These are phyloP conservation scores for Pyrenophora teres DNA, from an alignment of 2,329 filamentous ascomycete genomes.

Conservation along the genomic window DNA sequence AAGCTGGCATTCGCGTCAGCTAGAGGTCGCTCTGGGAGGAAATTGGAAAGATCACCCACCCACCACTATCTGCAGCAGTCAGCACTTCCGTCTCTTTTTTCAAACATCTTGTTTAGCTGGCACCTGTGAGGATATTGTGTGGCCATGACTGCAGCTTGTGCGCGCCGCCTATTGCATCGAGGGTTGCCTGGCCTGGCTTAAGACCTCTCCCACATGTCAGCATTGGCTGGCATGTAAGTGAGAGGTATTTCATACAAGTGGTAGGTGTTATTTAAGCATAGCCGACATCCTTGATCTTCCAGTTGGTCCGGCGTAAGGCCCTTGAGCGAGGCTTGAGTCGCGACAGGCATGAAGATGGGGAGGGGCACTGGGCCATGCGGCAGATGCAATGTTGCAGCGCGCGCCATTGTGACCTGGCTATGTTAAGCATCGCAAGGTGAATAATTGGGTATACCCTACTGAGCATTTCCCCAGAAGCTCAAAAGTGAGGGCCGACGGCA, in stretches of 20 bases:
- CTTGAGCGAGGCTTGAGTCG: constrained; percentile 94
- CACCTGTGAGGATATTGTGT: constrained; percentile 84
- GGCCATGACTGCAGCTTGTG: constrained; percentile 96
- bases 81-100: constrained; percentile 16
- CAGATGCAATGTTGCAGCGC: constrained; percentile 83
- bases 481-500: constrained; percentile 46
- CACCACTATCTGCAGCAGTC: constrained; percentile 52
- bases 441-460: constrained; percentile 17
- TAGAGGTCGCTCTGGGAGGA: constrained; percentile 14
- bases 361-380: constrained; percentile 90
- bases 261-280: constrained; percentile 98
- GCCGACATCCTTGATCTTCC: constrained; percentile 82
- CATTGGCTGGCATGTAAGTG: not conserved
- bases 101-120: constrained; percentile 8
- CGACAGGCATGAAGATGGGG: constrained; percentile 98
- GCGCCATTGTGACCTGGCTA: constrained; percentile 84
- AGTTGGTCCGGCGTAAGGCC: constrained; percentile 91
- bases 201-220: constrained; percentile 62
- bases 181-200: constrained; percentile 88
- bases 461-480: constrained; percentile 49
- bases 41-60: constrained; percentile 43
- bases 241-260: constrained; percentile 63
- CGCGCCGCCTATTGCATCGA: constrained; percentile 87
- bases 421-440: constrained; percentile 5
- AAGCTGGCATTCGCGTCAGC: constrained; percentile 65